Evolutionary conservation across 2,329 filamentous ascomycete species (phyloP).

Genomic region (Fusarium sp.): DNA sequence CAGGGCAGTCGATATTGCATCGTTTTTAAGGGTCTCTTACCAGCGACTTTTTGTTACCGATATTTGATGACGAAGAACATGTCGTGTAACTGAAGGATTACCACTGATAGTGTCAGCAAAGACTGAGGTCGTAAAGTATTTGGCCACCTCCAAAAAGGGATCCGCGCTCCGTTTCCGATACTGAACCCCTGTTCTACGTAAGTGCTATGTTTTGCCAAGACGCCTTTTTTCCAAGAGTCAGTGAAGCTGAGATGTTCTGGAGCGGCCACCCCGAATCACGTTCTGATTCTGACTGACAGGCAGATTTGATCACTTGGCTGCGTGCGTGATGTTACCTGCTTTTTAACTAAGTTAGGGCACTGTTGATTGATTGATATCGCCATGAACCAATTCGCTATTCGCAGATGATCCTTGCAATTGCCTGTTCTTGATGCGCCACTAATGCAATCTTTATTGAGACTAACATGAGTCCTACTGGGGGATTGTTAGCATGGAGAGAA

Average conservation of each 20-base stretch:
- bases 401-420: constrained; percentile 5
- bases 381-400: constrained; percentile 7
- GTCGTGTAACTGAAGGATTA: not conserved
- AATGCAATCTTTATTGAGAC: not conserved
- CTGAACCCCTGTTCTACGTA: constrained; percentile 13
- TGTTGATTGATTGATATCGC: constrained; percentile 13
- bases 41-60: not conserved
- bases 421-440: constrained; percentile 8
- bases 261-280: constrained; percentile 30
- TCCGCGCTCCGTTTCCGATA: not conserved
- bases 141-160: constrained; percentile 5
- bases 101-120: not conserved
- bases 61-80: not conserved
- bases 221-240: not conserved
- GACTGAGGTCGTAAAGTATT: not conserved
- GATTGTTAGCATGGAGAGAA: not conserved
- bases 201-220: constrained; percentile 4
- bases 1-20: not conserved
- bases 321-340: constrained; percentile 20
- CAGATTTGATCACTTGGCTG: constrained; percentile 29
- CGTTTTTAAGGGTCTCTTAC: not conserved
- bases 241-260: constrained; percentile 2
- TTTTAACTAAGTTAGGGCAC: not conserved
- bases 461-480: not conserved
- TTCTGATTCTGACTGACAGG: constrained; percentile 1